Evolutionary conservation across 1,284 basidiomycete genomes (phyloP), one percentile per base, ranked within the genome.

Genomic region (Rhodotorula sp.): DNA sequence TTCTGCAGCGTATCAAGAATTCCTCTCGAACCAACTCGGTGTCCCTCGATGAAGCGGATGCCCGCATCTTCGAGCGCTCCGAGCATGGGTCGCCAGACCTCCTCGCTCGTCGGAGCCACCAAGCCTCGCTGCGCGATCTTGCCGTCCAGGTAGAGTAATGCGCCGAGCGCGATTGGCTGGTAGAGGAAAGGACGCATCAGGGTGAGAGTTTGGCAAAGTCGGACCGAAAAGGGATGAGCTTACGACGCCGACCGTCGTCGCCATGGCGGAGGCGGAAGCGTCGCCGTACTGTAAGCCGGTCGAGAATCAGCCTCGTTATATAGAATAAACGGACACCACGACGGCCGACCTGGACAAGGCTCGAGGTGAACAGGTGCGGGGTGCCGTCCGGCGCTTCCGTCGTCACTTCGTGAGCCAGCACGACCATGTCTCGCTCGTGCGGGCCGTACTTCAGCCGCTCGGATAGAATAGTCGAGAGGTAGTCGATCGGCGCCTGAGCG

Each of bases 391-490:
- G 62, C 5, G 68, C 70, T 70, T 19, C 54, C 43, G 61, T 77
- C 31, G 67, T 85, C 75, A 95, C 84, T 79, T 93, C 90, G 82
- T 97, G 95, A 71, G 90, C 85, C 34, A 97, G 86, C 48, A 97
- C 86, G 71, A 95, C 93, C 81, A 93, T 87, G 80, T 97, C 94
- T 21, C 89, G 86, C 81, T 97, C 94, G 45, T 85, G 83, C 0
- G 86, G 85, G 0, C 78, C 81, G 80, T 97, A 97, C 15, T 84
- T 84, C 28, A 97, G 86, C 77, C 88, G 90, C 76, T 88, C 84
- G 3, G 90, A 85, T 21, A 97, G 86, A 5, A 94, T 84, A 48
- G 83, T 80, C 4, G 93, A 88, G 77, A 97, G 88, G 34, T 90
- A 83, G 79, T 95, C 92, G 73, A 95, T 85, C 0, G 92, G 90